Evolutionary conservation across 2,329 filamentous ascomycete species (phyloP), one percentile per base, ranked within the genome.

Genomic region (Colletotrichum sp.): DNA sequence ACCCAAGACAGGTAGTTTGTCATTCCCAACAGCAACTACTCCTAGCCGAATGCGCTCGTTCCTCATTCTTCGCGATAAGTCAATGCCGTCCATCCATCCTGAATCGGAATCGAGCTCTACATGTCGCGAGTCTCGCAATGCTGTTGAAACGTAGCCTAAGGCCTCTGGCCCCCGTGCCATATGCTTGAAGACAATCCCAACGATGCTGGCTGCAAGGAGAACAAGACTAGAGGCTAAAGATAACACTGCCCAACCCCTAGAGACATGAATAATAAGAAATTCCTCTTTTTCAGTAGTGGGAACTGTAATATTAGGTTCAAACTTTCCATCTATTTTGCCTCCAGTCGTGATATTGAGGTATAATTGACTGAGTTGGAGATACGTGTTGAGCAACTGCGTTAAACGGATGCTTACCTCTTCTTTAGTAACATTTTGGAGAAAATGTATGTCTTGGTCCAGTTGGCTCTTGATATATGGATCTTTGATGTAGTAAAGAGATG

Each of bases 301-400:
- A 16, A 57, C 52, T 27, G 52, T 57, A 22, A 57, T 27, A 27
- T 57, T 57, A 15, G 52, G 22, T 0, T 27, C 52, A 27, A 57
- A 57, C 22, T 5, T 57, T 27, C 0, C 52, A 0, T 27, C 52
- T 1, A 0, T 0, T 25, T 57, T 22, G 52, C 52, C 0, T 8
- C 0, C 22, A 25, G 22, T 57, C 0, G 52, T 57, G 22, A 0
- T 0, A 4, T 57, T 57, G 1, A 27, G n/a, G 25, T 27, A 0
- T 11, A 57, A 0, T 27, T 57, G 52, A 27, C 52, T 0, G 3
- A 57, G 52, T 4, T 57, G 52, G 0, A 57, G 52, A 0, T 15
- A 6, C 0, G 52, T 16, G 22, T 57, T 57, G 15, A 57, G 16
- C 13, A 57, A 16, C 15, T 57, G 52, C 1, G 13, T 25, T 1